A percentile compares a stretch with the other conserved stretches of the same genome.
phyloP scores from a whole-genome alignment of 768 basidiomycete species.

The Suillus tomentosus region DNA sequence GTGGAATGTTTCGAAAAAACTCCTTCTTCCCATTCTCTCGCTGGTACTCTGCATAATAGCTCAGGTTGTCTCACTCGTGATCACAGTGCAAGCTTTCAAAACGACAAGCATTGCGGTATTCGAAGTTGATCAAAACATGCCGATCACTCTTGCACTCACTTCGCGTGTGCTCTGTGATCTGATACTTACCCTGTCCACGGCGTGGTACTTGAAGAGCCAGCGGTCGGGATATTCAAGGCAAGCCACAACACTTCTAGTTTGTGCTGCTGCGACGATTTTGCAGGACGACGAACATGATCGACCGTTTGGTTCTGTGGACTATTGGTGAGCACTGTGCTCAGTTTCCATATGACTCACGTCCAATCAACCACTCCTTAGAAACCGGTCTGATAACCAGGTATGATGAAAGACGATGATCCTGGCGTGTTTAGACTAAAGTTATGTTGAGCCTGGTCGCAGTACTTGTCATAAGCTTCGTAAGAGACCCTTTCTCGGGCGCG shows the following conservation, averaged over 20 bases:
- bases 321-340: background rate
- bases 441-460: background rate
- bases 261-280: background rate
- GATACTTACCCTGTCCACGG: background rate
- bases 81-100: background rate
- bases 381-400: conserved; percentile 8
- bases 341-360: background rate
- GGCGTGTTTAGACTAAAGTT: background rate
- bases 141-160: background rate
- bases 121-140: background rate
- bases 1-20: background rate
- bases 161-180: conserved; percentile 1
- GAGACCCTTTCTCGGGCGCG: background rate
- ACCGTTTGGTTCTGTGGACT: conserved; percentile 9
- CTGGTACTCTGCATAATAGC: background rate
- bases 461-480: conserved; percentile 1
- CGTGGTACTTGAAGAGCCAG: background rate
- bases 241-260: too few species aligned
- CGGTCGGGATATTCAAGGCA: background rate
- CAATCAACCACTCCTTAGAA: background rate
- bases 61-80: background rate
- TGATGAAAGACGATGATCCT: background rate
- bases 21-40: conserved; percentile 2
- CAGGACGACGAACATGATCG: conserved; percentile 1
- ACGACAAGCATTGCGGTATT: background rate